These are phyloP conservation scores for Trichoderma afroharzianum DNA, from an alignment of 2,329 filamentous ascomycete genomes.

Conservation along the genomic window DNA sequence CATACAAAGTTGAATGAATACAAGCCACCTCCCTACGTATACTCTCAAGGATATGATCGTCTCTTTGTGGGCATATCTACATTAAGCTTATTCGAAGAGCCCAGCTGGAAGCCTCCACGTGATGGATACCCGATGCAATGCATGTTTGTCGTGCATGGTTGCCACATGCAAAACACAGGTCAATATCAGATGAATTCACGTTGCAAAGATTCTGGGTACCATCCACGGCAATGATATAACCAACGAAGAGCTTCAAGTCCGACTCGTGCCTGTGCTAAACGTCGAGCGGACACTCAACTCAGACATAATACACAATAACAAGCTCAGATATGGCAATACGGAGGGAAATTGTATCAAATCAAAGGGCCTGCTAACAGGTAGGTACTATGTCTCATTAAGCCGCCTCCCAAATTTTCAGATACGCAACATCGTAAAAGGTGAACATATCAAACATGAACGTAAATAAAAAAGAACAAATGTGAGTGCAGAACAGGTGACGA, in stretches of 20 bases:
- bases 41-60: no score
- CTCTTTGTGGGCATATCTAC: neutral
- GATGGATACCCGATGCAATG: constrained; percentile 4
- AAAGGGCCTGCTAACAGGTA: constrained; percentile 50
- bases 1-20: neutral
- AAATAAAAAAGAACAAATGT: neutral
- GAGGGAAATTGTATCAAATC: constrained; percentile 38
- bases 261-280: neutral
- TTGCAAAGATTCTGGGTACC: neutral
- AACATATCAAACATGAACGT: neutral
- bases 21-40: neutral
- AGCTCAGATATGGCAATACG: neutral
- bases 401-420: constrained; percentile 46
- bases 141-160: constrained; percentile 3
- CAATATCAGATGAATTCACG: neutral
- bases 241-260: neutral
- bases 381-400: constrained; percentile 29
- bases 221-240: no score
- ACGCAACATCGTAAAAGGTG: constrained; percentile 64
- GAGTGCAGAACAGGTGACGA: constrained; percentile 34
- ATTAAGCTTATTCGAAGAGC: neutral
- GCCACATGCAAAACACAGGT: neutral
- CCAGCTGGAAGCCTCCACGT: neutral
- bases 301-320: neutral
- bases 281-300: neutral